A percentile compares a stretch with the other conserved stretches of the same genome.
Conservation (phyloP, 2,329 filamentous ascomycete species). For the Periconia macrospinosa region DNA sequence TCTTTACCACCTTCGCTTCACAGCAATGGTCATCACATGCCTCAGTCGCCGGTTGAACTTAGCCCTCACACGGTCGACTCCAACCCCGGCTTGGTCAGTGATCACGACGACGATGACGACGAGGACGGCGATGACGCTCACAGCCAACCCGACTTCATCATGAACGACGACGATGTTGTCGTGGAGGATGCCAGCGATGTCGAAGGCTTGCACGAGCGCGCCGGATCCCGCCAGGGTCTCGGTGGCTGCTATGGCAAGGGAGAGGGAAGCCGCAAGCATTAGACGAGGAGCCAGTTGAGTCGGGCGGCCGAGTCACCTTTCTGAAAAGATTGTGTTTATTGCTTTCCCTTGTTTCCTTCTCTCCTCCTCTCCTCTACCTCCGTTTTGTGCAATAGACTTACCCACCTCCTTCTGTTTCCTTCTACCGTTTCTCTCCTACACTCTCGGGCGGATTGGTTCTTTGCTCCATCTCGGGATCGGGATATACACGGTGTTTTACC, state of each 20-base stretch:
- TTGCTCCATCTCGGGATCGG: slow-evolving; percentile 8
- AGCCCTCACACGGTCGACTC: slow-evolving; percentile 53
- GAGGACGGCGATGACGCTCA: slow-evolving; percentile 43
- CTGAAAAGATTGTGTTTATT: slow-evolving; percentile 28
- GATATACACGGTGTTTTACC: slow-evolving; percentile 21
- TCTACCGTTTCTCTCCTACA: slow-evolving; percentile 2
- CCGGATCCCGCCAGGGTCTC: slow-evolving; percentile 33
- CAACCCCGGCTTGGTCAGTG: slow-evolving; percentile 53
- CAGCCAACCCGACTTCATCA: slow-evolving; percentile 38
- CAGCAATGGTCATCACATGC: slow-evolving; percentile 30
- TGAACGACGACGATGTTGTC: slow-evolving; percentile 40
- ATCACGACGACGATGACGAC: slow-evolving; percentile 54
- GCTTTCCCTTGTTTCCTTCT: slow-evolving; percentile 14
- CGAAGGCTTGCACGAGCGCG: slow-evolving; percentile 37
- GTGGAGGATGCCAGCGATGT: slow-evolving; percentile 45
- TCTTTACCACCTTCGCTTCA: slow-evolving; percentile 33
- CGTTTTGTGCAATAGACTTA: slow-evolving; percentile 20
- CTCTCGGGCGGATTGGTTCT: slow-evolving; percentile 5
- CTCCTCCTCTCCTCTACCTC: slow-evolving; percentile 11
- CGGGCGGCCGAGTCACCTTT: slow-evolving; percentile 20
- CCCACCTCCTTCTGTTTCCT: slow-evolving; percentile 6
- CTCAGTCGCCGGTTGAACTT: slow-evolving; percentile 43
- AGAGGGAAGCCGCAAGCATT: slow-evolving; percentile 41
- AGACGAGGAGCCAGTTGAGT: slow-evolving; percentile 29
- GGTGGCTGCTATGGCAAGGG: slow-evolving; percentile 38